phyloP scores from a whole-genome alignment of 2,329 filamentous ascomycete genomes.

The Akanthomyces uredinophilus region DNA sequence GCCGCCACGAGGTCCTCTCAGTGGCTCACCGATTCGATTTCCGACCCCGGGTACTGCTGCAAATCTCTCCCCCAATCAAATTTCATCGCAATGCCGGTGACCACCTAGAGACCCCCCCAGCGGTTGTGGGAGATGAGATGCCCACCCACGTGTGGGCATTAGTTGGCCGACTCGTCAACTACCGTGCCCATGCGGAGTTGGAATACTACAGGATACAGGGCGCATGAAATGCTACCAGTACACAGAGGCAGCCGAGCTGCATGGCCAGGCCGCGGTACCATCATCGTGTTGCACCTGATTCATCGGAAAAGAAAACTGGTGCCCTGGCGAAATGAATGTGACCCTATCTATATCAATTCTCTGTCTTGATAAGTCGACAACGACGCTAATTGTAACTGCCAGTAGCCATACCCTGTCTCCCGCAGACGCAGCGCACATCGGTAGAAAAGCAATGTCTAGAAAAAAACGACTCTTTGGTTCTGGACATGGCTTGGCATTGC shows the following conservation, averaged over 20 bases:
- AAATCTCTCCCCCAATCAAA: neutral
- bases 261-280: neutral
- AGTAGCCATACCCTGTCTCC: too few relatives aligned
- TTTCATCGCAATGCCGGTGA: neutral
- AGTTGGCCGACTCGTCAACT: neutral
- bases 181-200: neutral
- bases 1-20: constrained; percentile 4
- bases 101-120: neutral
- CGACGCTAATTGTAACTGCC: neutral
- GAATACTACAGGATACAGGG: too few relatives aligned
- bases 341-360: neutral
- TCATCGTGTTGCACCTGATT: neutral
- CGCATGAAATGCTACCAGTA: neutral
- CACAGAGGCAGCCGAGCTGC: neutral
- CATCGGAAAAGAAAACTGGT: neutral
- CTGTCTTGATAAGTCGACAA: neutral
- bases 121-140: constrained; percentile 1
- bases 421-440: too few relatives aligned
- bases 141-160: constrained; percentile 2
- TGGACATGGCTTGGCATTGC: neutral
- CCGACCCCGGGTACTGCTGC: neutral
- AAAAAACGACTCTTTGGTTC: neutral
- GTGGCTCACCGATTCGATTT: neutral
- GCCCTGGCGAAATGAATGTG: neutral
- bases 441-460: neutral